Evolutionary conservation across 2,329 filamentous ascomycete species (phyloP).

Genomic region (Aspergillus neoniger): DNA sequence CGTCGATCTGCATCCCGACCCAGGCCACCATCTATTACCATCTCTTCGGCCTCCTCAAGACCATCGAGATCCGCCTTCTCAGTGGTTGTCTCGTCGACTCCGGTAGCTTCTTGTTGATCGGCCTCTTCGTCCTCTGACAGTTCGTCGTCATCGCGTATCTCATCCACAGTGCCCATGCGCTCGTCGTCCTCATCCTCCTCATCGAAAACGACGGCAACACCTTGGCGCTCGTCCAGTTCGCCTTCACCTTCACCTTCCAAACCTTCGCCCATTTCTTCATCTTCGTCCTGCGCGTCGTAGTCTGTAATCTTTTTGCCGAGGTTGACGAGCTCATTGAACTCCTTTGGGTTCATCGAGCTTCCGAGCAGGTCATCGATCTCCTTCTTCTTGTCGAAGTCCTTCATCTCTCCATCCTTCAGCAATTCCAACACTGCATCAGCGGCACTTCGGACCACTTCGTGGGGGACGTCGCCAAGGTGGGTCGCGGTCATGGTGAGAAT

Average conservation of each 20-base stretch:
- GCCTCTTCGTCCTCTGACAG: constrained; percentile 78
- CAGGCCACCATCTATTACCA: constrained; percentile 75
- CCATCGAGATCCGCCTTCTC: constrained; percentile 47
- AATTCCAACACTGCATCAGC: constrained; percentile 89
- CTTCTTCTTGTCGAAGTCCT: constrained; percentile 98
- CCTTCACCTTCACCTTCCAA: constrained; percentile 65
- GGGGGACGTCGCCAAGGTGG: constrained; percentile 87
- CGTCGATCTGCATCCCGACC: constrained; percentile 45
- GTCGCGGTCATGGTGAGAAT: constrained; percentile 88
- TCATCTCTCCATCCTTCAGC: constrained; percentile 91
- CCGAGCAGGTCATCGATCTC: constrained; percentile 93
- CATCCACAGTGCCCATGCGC: constrained; percentile 73
- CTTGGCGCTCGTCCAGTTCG: constrained; percentile 90
- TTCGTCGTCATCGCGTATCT: constrained; percentile 78
- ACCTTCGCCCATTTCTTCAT: constrained; percentile 78
- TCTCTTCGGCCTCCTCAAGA: constrained; percentile 62
- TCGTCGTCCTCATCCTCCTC: constrained; percentile 87
- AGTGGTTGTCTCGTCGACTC: constrained; percentile 47
- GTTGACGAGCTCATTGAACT: constrained; percentile 96
- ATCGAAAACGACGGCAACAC: constrained; percentile 96
- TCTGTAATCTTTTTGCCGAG: constrained; percentile 98
- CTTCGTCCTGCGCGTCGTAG: constrained; percentile 94
- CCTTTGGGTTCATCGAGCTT: constrained; percentile 76
- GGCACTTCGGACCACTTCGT: constrained; percentile 88
- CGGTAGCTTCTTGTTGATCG: constrained; percentile 61